phyloP scores from a whole-genome alignment of 1,284 basidiomycete genomes.

The Trichosporon sp. region DNA sequence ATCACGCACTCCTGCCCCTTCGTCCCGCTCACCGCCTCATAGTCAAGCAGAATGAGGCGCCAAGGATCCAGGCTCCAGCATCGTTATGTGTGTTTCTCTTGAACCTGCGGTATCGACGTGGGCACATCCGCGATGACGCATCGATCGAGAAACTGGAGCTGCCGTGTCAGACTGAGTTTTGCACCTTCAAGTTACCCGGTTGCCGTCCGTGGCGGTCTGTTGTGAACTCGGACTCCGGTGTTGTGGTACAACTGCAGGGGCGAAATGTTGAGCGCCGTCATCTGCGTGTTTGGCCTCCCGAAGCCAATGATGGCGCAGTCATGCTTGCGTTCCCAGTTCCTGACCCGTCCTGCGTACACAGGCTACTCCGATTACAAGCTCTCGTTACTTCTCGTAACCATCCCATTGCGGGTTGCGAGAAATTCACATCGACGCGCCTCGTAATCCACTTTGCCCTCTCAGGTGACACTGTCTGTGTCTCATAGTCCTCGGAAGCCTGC shows the following conservation, averaged over 20 bases:
- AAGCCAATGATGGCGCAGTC: not conserved
- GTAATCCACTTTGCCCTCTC: not conserved
- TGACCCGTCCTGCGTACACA: not conserved
- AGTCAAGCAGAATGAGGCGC: not conserved
- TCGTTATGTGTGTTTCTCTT: not conserved
- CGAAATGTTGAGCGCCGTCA: not conserved
- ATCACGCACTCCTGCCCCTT: constrained; percentile 7
- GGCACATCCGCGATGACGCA: not conserved
- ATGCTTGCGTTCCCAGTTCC: not conserved
- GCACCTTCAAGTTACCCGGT: not conserved
- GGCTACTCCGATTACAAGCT: not conserved
- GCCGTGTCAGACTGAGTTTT: not conserved
- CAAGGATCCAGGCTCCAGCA: not conserved
- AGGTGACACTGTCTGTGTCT: not conserved
- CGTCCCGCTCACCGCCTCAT: not conserved
- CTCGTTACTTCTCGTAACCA: not conserved
- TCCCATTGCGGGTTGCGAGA: not conserved
- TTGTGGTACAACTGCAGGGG: not conserved
- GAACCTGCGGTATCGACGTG: not conserved
- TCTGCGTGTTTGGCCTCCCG: not conserved
- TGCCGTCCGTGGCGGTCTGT: not conserved
- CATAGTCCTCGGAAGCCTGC: not conserved
- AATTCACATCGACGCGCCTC: not conserved
- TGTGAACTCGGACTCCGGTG: not conserved
- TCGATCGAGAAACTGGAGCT: not conserved